phyloP scores from a whole-genome alignment of 2,329 filamentous ascomycete genomes.

The Botrytis sinoallii region DNA sequence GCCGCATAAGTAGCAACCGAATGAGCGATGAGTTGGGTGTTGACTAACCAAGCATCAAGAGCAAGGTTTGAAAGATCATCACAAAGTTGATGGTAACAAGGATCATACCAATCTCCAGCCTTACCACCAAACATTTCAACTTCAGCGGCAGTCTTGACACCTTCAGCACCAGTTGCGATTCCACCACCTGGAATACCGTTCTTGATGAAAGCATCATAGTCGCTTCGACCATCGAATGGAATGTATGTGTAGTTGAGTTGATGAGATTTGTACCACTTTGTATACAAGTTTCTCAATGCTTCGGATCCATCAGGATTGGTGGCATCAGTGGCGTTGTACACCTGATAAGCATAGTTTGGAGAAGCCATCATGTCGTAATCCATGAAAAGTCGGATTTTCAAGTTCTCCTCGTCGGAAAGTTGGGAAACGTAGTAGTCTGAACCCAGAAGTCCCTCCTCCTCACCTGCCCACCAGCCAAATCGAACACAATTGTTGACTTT shows the following conservation, averaged over 20 bases:
- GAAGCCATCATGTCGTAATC: slow-evolving; percentile 70
- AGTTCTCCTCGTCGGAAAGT: slow-evolving; percentile 56
- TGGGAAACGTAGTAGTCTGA: slow-evolving; percentile 60
- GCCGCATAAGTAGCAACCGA: slow-evolving; percentile 67
- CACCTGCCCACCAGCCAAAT: slow-evolving; percentile 66
- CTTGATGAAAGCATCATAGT: slow-evolving; percentile 75
- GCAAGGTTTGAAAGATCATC: slow-evolving; percentile 58
- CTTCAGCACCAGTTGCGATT: slow-evolving; percentile 75
- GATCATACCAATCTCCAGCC: slow-evolving; percentile 58
- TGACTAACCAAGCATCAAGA: slow-evolving; percentile 57
- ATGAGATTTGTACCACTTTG: slow-evolving; percentile 61
- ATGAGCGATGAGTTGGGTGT: slow-evolving; percentile 67
- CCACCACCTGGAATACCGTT: slow-evolving; percentile 71
- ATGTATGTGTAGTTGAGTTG: slow-evolving; percentile 67
- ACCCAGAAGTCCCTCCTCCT: slow-evolving; percentile 63
- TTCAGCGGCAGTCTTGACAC: slow-evolving; percentile 68
- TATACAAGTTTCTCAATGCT: slow-evolving; percentile 65
- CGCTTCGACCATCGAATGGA: slow-evolving; percentile 73
- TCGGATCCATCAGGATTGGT: slow-evolving; percentile 69
- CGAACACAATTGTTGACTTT: slow-evolving; percentile 62
- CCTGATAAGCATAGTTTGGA: slow-evolving; percentile 63
- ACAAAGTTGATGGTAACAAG: slow-evolving; percentile 61
- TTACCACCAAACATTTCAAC: slow-evolving; percentile 66
- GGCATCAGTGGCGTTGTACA: slow-evolving; percentile 70
- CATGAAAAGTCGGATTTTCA: slow-evolving; percentile 63